phyloP scores from a whole-genome alignment of 2,329 filamentous ascomycete species.

The Metarhizium sp. region DNA sequence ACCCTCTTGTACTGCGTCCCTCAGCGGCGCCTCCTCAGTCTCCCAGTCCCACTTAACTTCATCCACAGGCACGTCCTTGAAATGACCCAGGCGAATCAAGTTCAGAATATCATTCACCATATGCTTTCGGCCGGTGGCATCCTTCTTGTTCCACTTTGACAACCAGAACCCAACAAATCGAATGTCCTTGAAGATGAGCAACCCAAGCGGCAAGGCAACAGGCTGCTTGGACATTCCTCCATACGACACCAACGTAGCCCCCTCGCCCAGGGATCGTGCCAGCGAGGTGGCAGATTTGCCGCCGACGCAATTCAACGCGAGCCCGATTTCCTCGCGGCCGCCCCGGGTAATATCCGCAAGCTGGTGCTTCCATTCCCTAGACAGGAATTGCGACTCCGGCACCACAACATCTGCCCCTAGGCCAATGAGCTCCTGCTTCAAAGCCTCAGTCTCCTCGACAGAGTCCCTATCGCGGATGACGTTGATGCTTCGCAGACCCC shows the following conservation, averaged over 20 bases:
- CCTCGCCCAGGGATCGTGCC: conserved; percentile 60
- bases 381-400: conserved; percentile 44
- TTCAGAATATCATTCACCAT: conserved; percentile 81
- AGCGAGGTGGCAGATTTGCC: conserved; percentile 74
- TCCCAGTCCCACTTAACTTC: conserved; percentile 77
- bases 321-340: conserved; percentile 59
- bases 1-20: conserved; percentile 70
- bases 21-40: conserved; percentile 60
- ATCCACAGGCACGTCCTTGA: conserved; percentile 75
- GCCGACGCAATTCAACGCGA: conserved; percentile 90
- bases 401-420: conserved; percentile 50
- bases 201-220: conserved; percentile 66
- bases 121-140: conserved; percentile 63
- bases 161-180: conserved; percentile 93
- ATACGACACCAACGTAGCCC: conserved; percentile 79
- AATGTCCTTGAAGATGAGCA: conserved; percentile 90
- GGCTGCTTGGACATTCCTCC: conserved; percentile 92
- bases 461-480: conserved; percentile 67
- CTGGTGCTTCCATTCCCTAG: conserved; percentile 50
- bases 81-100: conserved; percentile 64
- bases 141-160: conserved; percentile 72
- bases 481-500: conserved; percentile 88
- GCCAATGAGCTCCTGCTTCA: conserved; percentile 40
- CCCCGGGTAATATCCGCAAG: conserved; percentile 59
- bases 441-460: conserved; percentile 51